Evolutionary conservation across 2,329 filamentous ascomycete species (phyloP).

Genomic region (Penicillium sp.): DNA sequence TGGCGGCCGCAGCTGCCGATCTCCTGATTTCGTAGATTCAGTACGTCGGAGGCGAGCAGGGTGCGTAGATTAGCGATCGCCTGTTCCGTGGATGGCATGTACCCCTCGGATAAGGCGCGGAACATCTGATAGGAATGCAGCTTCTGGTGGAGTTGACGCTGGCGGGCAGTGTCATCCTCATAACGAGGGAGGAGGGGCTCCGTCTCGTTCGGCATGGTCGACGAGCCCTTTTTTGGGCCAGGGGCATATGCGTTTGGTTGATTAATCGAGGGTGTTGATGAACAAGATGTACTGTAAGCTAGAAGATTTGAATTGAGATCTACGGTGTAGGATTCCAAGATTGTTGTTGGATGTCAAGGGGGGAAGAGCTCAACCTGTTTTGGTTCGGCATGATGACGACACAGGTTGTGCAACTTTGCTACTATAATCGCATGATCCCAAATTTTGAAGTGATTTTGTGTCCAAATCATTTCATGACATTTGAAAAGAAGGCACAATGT

Average conservation of each 20-base stretch:
- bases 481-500: not conserved
- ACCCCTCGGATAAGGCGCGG: slow-evolving; percentile 77
- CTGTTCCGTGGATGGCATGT: slow-evolving; percentile 91
- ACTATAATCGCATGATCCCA: not conserved
- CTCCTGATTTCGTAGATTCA: slow-evolving; percentile 73
- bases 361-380: slow-evolving; percentile 14
- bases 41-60: slow-evolving; percentile 72
- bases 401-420: slow-evolving; percentile 7
- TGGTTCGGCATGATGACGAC: slow-evolving; percentile 14
- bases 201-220: slow-evolving; percentile 57
- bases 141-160: slow-evolving; percentile 80
- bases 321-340: not conserved
- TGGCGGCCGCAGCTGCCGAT: slow-evolving; percentile 76
- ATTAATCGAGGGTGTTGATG: not conserved
- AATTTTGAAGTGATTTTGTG: not conserved
- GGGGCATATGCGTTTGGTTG: not conserved
- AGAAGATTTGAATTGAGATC: not conserved
- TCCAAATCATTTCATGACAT: not conserved
- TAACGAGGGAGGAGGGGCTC: slow-evolving; percentile 78
- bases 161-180: slow-evolving; percentile 72
- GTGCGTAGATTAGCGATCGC: slow-evolving; percentile 75
- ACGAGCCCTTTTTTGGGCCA: not conserved
- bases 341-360: not conserved
- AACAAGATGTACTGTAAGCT: not conserved
- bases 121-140: slow-evolving; percentile 92